Base-by-base conservation (phyloP, 148 eudicot species). In the Vaccinium macrocarpon region DNA sequence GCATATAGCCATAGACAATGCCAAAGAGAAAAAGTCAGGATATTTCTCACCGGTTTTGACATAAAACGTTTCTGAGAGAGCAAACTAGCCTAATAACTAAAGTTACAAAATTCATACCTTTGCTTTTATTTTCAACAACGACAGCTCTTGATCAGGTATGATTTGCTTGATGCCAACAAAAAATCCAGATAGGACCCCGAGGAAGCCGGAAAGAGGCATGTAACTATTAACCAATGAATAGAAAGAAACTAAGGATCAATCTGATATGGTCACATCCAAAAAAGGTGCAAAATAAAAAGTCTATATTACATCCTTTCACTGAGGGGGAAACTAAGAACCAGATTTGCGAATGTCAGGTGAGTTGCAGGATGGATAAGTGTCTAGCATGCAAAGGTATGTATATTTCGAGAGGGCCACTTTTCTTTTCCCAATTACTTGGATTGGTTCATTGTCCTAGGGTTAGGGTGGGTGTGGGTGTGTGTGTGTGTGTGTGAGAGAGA, bases 141-240 rank as follows among this genome's bases (percentile, higher is more conserved):
- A 81, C 84, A 97, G 88, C 90, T 97, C 99, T 82, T 92, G 98
- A 87, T 97, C 97, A 50, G 99, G 99, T 84, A 97, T 85, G 21
- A 97, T 92, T 89, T 97, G 99, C 89, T 97, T 97, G 86, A 97
- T 82, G 81, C 99, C 98, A 87, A 97, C 99, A 76, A 97, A 89
- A 86, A 97, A 91, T 81, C 97, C 99, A 62, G 91, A 86, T 82
- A 97, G 95, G 79, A 93, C 90, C 86, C 98, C 99, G 81, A 94
- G 94, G 92, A 97, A 97, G 79, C 99, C 98, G 81, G 95, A 97
- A 59, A 97, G 84, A 79, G 98, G 98, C 95, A 92, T 89, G 86
- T 97, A 97, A 57, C 99, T 97, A 74, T 87, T 84, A 42, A 85
- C 84, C 82, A 9, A 86, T 25, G 23, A 50, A 84, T 62, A 64